Evolutionary conservation across 192 early-diverging fungal species (phyloP), one percentile per base, ranked within the genome.

Genomic region (Spizellomyces sp.): DNA sequence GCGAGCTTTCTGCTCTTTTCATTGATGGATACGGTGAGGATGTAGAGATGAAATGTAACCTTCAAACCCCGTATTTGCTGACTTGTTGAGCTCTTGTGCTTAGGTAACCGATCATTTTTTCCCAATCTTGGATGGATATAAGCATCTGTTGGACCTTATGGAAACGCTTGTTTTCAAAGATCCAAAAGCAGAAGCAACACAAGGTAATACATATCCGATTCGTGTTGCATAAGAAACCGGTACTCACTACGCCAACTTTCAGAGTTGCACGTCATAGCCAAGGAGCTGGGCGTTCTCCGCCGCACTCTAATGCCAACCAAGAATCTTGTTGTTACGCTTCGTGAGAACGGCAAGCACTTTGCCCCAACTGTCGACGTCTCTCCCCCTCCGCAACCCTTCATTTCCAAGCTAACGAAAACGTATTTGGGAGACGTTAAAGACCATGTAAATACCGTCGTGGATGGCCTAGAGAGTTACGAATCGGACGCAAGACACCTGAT

Each of bases 391-490:
- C 9, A 22, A 12, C 68, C 67, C 10, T 61, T 62, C 19, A 54
- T 79, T n/a, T 52, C 57, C 19, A 71, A 71, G 58, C 65, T 79
- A 46, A 79, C 77, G 50, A 48, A 45, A 46, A 73, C 66, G 4
- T 79, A 79, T 61, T 45, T 79, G 21, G 17, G 45, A 8, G 77
- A 79, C 57, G 74, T 79, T n/a, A 62, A 69, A 64, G 79, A 80
- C 50, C 79, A 80, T 43, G 44, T 70, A 14, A 43, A 27, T 15
- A 66, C 45, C 2, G 47, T 80, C 5, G 12, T 66, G 46, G 79
- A 66, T 17, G 54, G 36, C 17, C 47, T 80, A 22, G 75, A 79
- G 17, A 54, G 60, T 44, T 70, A 61, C 60, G 76, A 79, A 57
- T 41, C 58, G 12, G 67, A 74, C 45, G 66, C 71, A 5, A 14